A percentile compares a stretch with the other conserved stretches of the same genome.
Evolutionary conservation across 148 eudicot genomes (phyloP).

Genomic region (Camellia sinensis): DNA sequence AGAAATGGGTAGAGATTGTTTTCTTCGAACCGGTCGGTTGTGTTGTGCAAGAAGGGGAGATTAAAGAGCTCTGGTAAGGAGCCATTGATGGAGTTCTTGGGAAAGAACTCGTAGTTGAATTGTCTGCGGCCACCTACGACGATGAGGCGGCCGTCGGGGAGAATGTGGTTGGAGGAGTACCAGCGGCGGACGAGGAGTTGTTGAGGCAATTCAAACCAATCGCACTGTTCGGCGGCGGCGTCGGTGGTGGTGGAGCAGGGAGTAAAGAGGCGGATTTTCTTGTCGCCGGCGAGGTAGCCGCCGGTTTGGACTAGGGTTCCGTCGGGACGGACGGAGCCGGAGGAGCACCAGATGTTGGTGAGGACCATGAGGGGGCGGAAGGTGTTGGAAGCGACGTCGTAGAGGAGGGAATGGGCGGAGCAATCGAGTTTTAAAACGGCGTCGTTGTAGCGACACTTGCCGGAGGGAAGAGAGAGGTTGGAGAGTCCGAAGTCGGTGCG

Average conservation of each 20-base stretch:
- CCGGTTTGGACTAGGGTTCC: conserved; percentile 78
- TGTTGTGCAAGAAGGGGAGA: conserved; percentile 46
- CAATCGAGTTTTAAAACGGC: conserved; percentile 34
- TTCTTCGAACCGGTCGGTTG: conserved; percentile 59
- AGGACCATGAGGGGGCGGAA: conserved; percentile 53
- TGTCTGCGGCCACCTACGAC: conserved; percentile 72
- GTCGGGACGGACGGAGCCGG: conserved; percentile 53
- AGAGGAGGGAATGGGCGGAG: conserved; percentile 66
- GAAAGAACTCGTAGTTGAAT: conserved; percentile 76
- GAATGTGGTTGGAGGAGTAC: conserved; percentile 69
- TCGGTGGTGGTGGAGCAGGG: no score
- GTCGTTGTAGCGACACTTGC: conserved; percentile 35
- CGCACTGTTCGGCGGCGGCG: neutral
- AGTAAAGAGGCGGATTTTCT: conserved; percentile 33
- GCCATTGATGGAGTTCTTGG: conserved; percentile 17
- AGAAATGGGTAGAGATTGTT: conserved; percentile 95
- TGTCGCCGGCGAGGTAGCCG: conserved; percentile 58
- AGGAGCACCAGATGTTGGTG: conserved; percentile 82
- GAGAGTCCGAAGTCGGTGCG: conserved; percentile 80
- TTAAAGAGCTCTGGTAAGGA: neutral
- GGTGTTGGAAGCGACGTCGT: conserved; percentile 56
- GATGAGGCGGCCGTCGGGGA: conserved; percentile 70
- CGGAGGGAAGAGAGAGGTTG: conserved; percentile 47
- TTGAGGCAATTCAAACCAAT: conserved; percentile 37
- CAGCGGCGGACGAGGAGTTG: conserved; percentile 54